Conservation (phyloP, 2,329 filamentous ascomycete species). For the Sarocladium kiliense region DNA sequence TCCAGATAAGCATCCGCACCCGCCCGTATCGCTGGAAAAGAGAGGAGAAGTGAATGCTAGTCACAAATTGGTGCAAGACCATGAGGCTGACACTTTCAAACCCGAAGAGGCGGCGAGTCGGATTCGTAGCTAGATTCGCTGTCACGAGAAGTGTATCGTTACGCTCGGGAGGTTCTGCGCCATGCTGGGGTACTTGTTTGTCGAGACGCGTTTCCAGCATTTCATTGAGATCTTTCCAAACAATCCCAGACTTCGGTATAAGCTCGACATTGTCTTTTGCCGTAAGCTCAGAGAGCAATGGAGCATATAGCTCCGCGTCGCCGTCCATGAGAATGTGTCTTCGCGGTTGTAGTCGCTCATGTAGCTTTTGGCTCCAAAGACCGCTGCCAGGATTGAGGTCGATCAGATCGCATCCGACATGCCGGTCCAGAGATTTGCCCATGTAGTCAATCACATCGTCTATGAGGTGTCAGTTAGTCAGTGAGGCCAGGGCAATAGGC, state of each 20-base stretch:
- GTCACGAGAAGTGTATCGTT: conserved; percentile 73
- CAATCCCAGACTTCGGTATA: conserved; percentile 51
- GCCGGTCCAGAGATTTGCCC: conserved; percentile 60
- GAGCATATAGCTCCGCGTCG: conserved; percentile 50
- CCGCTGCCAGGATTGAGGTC: conserved; percentile 81
- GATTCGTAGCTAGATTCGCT: conserved; percentile 57
- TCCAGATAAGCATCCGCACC: conserved; percentile 74
- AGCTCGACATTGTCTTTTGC: conserved; percentile 43
- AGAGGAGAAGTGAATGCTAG: conserved; percentile 49
- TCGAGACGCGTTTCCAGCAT: conserved; percentile 47
- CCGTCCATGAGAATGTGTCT: conserved; percentile 81
- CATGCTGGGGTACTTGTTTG: conserved; percentile 43
- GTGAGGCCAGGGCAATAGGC: neutral
- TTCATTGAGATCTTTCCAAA: conserved; percentile 53
- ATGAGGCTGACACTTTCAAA: conserved; percentile 54
- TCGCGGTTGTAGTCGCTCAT: conserved; percentile 70
- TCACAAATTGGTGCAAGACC: conserved; percentile 57
- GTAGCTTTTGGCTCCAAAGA: conserved; percentile 71
- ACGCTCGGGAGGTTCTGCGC: conserved; percentile 30
- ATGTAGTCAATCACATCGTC: conserved; percentile 69
- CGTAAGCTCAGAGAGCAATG: conserved; percentile 56
- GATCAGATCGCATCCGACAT: conserved; percentile 76
- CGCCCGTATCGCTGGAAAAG: conserved; percentile 72
- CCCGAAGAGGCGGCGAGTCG: conserved; percentile 41
- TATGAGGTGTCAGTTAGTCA: conserved; percentile 20